Conservation (phyloP, 1,284 basidiomycete genomes). For the Tilletia caries region DNA sequence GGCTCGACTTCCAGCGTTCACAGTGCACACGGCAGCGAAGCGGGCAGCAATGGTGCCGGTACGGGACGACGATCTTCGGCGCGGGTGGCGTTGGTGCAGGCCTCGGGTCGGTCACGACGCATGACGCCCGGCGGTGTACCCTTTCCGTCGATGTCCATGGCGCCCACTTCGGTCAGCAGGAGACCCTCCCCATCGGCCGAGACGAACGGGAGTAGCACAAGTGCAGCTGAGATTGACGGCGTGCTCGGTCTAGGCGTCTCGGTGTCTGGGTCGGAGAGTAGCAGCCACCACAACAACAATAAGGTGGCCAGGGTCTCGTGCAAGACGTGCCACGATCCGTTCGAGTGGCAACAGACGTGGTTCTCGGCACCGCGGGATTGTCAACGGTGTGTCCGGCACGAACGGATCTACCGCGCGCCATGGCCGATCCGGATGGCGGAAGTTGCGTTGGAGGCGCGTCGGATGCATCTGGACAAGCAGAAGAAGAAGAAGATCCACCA, state of each 20-base stretch:
- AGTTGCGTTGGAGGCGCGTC: conserved; percentile 8
- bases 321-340: conserved; percentile 43
- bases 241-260: conserved; percentile 1
- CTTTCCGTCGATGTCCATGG: neutral
- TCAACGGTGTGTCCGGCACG: conserved; percentile 49
- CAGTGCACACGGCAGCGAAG: neutral
- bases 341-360: conserved; percentile 50
- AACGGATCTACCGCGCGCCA: conserved; percentile 50
- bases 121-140: conserved; percentile 9
- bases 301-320: conserved; percentile 39
- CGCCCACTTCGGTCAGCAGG: neutral
- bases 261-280: neutral
- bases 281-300: neutral
- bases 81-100: neutral
- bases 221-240: neutral
- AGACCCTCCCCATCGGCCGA: neutral
- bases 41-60: neutral
- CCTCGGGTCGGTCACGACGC: neutral
- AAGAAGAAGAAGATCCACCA: conserved; percentile 12
- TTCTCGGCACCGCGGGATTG: conserved; percentile 51
- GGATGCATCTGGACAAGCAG: conserved; percentile 4
- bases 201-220: neutral
- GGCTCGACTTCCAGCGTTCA: neutral
- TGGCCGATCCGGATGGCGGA: conserved; percentile 40
- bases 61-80: neutral